A percentile compares a stretch with the other conserved stretches of the same genome.
These are phyloP conservation scores for Cytospora schulzeri DNA, from an alignment of 2,329 filamentous ascomycete genomes.

Conservation along the genomic window DNA sequence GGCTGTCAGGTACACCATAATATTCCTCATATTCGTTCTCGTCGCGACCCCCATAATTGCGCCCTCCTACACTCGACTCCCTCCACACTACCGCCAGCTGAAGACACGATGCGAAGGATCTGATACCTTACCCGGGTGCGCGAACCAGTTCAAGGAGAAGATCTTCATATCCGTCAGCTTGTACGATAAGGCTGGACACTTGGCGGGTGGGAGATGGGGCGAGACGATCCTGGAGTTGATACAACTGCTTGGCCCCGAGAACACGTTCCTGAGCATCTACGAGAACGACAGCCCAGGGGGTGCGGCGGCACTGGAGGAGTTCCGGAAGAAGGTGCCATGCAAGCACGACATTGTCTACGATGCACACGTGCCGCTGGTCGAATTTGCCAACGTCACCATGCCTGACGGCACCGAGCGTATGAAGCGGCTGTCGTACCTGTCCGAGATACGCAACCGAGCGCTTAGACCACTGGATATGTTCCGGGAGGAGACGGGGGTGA, in stretches of 20 bases:
- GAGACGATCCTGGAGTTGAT: slow-evolving; percentile 62
- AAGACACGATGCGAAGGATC: slow-evolving; percentile 36
- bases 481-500: slow-evolving; percentile 38
- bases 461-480: slow-evolving; percentile 61
- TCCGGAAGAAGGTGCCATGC: slow-evolving; percentile 51
- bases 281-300: slow-evolving; percentile 67
- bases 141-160: slow-evolving; percentile 56
- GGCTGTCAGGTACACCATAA: slow-evolving; percentile 32
- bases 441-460: slow-evolving; percentile 72
- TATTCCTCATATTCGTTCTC: slow-evolving; percentile 38
- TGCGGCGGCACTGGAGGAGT: slow-evolving; percentile 53
- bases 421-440: slow-evolving; percentile 74
- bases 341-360: slow-evolving; percentile 60
- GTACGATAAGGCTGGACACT: slow-evolving; percentile 62
- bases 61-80: slow-evolving; percentile 46
- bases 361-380: slow-evolving; percentile 56
- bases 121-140: slow-evolving; percentile 38
- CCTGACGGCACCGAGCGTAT: slow-evolving; percentile 64
- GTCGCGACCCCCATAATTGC: slow-evolving; percentile 40
- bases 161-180: slow-evolving; percentile 75
- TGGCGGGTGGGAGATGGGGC: slow-evolving; percentile 68
- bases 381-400: slow-evolving; percentile 60
- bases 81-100: slow-evolving; percentile 42
- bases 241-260: slow-evolving; percentile 65
- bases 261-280: slow-evolving; percentile 73